These are phyloP conservation scores for Penicillium robsamsonii DNA, from an alignment of 495 filamentous ascomycete genomes.

Conservation along the genomic window DNA sequence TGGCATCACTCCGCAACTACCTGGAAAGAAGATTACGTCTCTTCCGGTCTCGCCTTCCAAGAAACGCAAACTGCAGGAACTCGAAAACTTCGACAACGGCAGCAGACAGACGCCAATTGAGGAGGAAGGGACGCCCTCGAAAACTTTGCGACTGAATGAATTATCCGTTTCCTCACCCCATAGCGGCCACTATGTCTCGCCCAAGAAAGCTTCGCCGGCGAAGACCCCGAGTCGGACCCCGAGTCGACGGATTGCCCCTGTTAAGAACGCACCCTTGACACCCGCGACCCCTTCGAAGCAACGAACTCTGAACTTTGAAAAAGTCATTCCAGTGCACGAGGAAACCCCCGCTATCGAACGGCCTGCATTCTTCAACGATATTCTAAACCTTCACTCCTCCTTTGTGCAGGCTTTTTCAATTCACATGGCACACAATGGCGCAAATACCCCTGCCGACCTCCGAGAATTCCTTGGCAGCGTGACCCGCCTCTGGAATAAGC, in stretches of 20 bases:
- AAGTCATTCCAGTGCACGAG: constrained; percentile 8
- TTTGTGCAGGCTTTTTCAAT: constrained; percentile 43
- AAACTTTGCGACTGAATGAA: constrained; percentile 40
- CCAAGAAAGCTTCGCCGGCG: constrained; percentile 12
- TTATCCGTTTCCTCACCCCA: constrained; percentile 40
- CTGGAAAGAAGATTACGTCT: constrained; percentile 23
- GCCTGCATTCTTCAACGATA: constrained; percentile 33
- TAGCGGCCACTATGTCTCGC: constrained; percentile 37
- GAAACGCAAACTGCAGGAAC: constrained; percentile 46
- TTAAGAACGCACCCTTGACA: constrained; percentile 13
- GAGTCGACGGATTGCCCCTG: constrained; percentile 19
- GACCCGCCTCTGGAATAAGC: constrained; percentile 47
- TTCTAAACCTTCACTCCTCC: constrained; percentile 38
- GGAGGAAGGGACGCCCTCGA: constrained; percentile 39
- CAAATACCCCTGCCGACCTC: constrained; percentile 38
- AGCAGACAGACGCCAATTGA: constrained; percentile 12
- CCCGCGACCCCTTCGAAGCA: constrained; percentile 37
- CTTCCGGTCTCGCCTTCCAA: constrained; percentile 45
- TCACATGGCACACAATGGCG: constrained; percentile 43
- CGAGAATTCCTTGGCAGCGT: constrained; percentile 41
- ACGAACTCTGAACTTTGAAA: constrained; percentile 25
- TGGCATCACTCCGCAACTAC: constrained; percentile 26
- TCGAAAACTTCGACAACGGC: constrained; percentile 34
- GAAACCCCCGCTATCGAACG: constrained; percentile 25
- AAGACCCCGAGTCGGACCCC: constrained; percentile 14